Base-by-base conservation (phyloP, 805 yeast genomes). In the Myxozyma geophila region DNA sequence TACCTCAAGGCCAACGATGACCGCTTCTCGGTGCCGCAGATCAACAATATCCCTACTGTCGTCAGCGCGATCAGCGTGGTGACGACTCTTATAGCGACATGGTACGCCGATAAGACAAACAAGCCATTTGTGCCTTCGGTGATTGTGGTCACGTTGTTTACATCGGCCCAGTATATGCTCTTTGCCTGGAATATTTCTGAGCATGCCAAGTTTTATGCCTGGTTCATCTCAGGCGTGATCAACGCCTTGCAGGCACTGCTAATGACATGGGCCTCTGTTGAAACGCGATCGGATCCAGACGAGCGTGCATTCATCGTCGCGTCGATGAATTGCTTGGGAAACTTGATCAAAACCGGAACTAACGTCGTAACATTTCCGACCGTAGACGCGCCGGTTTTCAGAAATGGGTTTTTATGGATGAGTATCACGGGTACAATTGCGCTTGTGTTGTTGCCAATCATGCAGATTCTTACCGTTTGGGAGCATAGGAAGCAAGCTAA, bases 181-280 rank as follows among this genome's bases (percentile, higher is more conserved):
- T 83, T 86, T 2, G 82, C 79, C 6, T 85, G 88, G 88, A 56
- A 81, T 54, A 82, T 85, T 10, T 77, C 82, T 1, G 83, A 83
- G 67, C 70, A 79, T 9, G 85, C 84, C 5, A 85, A 83, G 70
- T 84, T 87, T 86, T 85, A 83, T 74, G 89, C 86, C 0, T 85
- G 79, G 64, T 65, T 63, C 48, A 54, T 63, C 39, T 35, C 58
- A 0, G 68, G 68, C 9, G 48, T 53, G 15, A 41, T 28, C 19
- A 46, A 43, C 35, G 60, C 46, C 2, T 47, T 63, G 40, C 67
- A 63, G 37, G 44, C 67, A 6, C 35, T 58, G 10, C 48, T 63
- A 23, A 63, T 63, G 67, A 63, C 64, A 1, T 63, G 67, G 67
- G 67, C 67, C 2, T 48, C 59, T 9, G 49, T 59, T 9, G 43